A percentile compares a stretch with the other conserved stretches of the same genome.
Conservation (phyloP, 2,329 filamentous ascomycete genomes). For the Blastomyces emzantsi region DNA sequence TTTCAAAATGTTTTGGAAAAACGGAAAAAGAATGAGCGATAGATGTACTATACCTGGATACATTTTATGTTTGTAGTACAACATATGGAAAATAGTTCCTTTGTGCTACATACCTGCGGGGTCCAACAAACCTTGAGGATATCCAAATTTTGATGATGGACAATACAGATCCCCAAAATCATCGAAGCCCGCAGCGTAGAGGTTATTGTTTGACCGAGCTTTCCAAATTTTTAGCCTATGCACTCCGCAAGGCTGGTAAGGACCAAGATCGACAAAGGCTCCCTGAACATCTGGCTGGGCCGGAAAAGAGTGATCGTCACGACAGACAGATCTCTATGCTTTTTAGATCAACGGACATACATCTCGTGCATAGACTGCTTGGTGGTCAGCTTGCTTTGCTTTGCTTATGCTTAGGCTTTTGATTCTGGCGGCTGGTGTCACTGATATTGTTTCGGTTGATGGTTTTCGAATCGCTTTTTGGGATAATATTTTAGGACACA, state of each 20-base stretch:
- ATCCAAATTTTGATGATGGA: too few species aligned
- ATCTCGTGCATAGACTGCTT: not conserved
- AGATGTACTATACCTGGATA: not conserved
- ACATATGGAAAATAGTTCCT: not conserved
- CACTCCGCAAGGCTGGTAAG: not conserved
- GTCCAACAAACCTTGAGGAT: not conserved
- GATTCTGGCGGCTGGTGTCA: not conserved
- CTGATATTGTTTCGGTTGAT: not conserved
- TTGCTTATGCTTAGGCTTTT: not conserved
- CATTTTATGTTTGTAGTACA: not conserved
- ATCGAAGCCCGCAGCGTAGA: not conserved
- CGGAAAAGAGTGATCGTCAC: not conserved
- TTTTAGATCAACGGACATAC: not conserved
- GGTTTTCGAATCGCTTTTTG: not conserved
- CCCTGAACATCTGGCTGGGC: not conserved
- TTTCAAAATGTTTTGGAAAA: too few species aligned
- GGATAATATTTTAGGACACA: not conserved
- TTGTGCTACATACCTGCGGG: not conserved
- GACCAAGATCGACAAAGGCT: not conserved
- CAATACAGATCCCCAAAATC: not conserved
- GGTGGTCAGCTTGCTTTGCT: not conserved
- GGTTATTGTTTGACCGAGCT: not conserved
- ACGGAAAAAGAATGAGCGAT: not conserved
- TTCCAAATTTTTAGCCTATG: not conserved
- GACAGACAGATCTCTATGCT: not conserved